Conservation (phyloP, 2,329 filamentous ascomycete genomes). For the Fusarium chuoi region DNA sequence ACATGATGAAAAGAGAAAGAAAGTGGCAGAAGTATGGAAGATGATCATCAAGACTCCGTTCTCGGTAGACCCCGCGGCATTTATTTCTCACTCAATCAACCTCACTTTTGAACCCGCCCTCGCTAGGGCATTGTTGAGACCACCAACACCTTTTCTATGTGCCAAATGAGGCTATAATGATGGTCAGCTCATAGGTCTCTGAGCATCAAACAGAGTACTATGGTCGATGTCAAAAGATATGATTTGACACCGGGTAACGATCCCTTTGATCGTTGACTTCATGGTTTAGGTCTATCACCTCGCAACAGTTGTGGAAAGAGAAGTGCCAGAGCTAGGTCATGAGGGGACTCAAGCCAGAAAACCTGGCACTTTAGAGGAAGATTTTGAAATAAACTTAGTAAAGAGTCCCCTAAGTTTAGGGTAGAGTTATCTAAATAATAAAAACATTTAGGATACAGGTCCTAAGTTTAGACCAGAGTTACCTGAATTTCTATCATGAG, state of each 20-base stretch:
- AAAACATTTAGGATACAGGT: background rate
- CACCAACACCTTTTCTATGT: background rate
- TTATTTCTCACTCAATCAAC: background rate
- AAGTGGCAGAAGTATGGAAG: background rate
- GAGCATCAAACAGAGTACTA: background rate
- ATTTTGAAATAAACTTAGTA: background rate
- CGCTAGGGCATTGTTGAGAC: background rate
- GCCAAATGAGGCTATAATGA: background rate
- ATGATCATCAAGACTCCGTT: background rate
- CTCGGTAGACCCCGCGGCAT: background rate
- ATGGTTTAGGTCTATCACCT: background rate
- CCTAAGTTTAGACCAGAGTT: background rate
- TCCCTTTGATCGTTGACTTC: background rate
- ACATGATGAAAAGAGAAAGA: background rate
- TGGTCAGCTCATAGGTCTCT: background rate
- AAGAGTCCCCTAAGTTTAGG: background rate
- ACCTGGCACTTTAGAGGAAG: background rate
- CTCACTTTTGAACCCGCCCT: background rate
- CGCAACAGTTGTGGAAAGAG: background rate
- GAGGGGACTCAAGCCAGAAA: background rate
- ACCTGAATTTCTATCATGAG: background rate
- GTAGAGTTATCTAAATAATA: background rate
- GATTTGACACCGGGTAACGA: background rate
- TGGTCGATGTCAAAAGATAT: background rate
- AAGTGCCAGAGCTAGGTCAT: background rate